Evolutionary conservation across 148 eudicot species (phyloP), one percentile per base, ranked within the genome.

Genomic region (Cornus kousa): DNA sequence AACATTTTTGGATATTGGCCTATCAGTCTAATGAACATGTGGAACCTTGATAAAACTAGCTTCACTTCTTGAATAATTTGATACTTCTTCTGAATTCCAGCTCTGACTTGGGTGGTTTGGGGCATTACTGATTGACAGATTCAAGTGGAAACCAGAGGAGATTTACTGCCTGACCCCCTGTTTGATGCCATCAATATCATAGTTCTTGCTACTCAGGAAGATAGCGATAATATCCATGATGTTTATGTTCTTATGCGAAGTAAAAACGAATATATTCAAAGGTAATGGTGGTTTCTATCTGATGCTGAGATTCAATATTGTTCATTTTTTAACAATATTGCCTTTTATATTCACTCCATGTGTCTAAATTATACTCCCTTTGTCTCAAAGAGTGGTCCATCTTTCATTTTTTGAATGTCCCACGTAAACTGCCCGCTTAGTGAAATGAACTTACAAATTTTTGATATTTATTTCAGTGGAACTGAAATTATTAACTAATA

Each of bases 101-200:
- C 62, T 71, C 37, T 55, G 64, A 50, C 32, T 79, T 80, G 53
- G n/a, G 74, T 65, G 33, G 48, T 43, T 43, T 43, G 48, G 8
- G 7, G 48, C 72, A 64, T 66, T 78, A 78, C 39, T 83, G 67
- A 22, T 76, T 87, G 78, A 31, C 86, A 92, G 92, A 89, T 96
- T 60, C 98, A 85, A 73, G 92, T 97, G 83, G 97, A 90, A 87
- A 88, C 90, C 50, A 89, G 94, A 82, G 99, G 95, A 70, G 99
- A 93, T 68, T 85, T 94, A 74, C 87, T 88, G 76, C 93, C 99
- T 77, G 91, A 96, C 82, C 98, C 99, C 23, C 91, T 85, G 68
- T 87, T 86, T 89, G 99, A 96, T 87, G 88, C 92, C 78, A 77
- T 93, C 79, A 96, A 90, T 83, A 33, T 91, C 76, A 79, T 96